These are phyloP conservation scores for Senna tora DNA, from an alignment of 306 rosid genomes.

Conservation along the genomic window DNA sequence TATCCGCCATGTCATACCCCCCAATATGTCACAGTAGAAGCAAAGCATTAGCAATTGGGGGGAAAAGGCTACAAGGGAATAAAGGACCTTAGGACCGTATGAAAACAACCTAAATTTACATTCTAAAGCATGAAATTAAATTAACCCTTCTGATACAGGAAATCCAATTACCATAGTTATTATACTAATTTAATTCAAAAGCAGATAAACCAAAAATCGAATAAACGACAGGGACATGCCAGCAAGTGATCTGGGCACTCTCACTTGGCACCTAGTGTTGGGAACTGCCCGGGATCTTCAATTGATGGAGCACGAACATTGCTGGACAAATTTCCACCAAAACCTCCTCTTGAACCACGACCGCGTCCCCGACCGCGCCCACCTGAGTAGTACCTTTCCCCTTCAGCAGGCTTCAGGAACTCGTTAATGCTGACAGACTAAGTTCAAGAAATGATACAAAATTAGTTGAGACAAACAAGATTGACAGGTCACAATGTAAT, in stretches of 20 bases:
- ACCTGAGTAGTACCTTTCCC: conserved; percentile 65
- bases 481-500: neutral
- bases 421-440: conserved; percentile 86
- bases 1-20: conserved; percentile 55
- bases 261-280: conserved; percentile 89
- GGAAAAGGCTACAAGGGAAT: conserved; percentile 39
- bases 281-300: conserved; percentile 86
- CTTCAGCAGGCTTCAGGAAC: conserved; percentile 94
- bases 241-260: conserved; percentile 42
- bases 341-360: conserved; percentile 81
- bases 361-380: conserved; percentile 90
- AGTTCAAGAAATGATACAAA: neutral
- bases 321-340: conserved; percentile 48
- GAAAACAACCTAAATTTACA: conserved; percentile 68
- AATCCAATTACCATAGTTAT: conserved; percentile 56
- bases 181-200: conserved; percentile 57
- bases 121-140: conserved; percentile 41
- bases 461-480: neutral
- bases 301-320: conserved; percentile 74
- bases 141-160: conserved; percentile 47
- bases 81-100: conserved; percentile 44
- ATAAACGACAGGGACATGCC: conserved; percentile 34
- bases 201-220: conserved; percentile 59
- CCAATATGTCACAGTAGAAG: conserved; percentile 39
- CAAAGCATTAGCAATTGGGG: conserved; percentile 3